Evolutionary conservation across 2,329 filamentous ascomycete genomes (phyloP).

Genomic region (Arthrobotrys musiformis): DNA sequence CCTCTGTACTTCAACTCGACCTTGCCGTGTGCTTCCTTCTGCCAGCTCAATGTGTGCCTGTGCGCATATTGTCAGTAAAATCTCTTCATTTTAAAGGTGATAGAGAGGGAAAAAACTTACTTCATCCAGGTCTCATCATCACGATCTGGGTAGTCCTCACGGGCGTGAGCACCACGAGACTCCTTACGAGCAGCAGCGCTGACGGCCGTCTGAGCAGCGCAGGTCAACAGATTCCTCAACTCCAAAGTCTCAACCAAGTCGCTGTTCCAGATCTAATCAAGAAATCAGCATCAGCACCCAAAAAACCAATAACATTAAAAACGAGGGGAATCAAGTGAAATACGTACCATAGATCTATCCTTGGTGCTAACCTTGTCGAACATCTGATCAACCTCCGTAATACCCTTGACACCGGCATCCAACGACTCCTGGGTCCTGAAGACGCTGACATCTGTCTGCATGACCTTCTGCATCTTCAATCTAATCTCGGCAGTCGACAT

Average conservation of each 20-base stretch:
- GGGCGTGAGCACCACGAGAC: conserved; percentile 94
- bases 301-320: background rate
- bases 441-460: conserved; percentile 96
- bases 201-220: conserved; percentile 88
- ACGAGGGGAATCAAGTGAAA: background rate
- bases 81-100: background rate
- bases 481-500: conserved; percentile 90
- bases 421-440: conserved; percentile 95
- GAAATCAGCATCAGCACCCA: background rate
- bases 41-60: conserved; percentile 96
- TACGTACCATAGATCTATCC: conserved; percentile 84
- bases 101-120: conserved; percentile 14
- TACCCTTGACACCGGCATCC: conserved; percentile 90
- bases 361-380: conserved; percentile 91
- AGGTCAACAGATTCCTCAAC: conserved; percentile 92
- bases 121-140: conserved; percentile 95
- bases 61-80: conserved; percentile 33
- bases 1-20: conserved; percentile 86
- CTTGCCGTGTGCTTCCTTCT: conserved; percentile 89
- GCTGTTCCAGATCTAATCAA: conserved; percentile 84
- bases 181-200: conserved; percentile 95
- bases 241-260: conserved; percentile 97
- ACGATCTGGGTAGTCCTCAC: conserved; percentile 95
- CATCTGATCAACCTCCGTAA: conserved; percentile 81
- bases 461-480: conserved; percentile 93